Evolutionary conservation across 805 yeast genomes (phyloP), one percentile per base, ranked within the genome.

Genomic region (Isabelozyma pseudorhagii): DNA sequence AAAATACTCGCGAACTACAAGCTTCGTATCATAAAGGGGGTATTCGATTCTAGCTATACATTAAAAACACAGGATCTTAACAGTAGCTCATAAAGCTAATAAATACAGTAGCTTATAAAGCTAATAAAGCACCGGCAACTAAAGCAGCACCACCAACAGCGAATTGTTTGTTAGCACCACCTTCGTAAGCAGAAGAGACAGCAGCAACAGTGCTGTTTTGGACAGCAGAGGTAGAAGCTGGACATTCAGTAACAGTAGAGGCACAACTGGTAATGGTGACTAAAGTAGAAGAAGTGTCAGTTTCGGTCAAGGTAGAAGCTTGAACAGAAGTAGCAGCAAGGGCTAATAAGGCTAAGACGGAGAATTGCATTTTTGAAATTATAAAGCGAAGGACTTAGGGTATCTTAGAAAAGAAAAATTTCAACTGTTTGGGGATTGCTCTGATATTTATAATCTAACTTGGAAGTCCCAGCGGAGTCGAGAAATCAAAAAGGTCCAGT

Each of bases 71-170:
- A 31, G 36, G 3, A 31, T 21, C 25, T 21, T 8, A 34, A 5
- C 8, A 34, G 14, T 5, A 34, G 38, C 14, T n/a, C 14, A 34
- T 34, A 34, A 13, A 34, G 17, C 14, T 38, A 15, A 14, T 14
- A 13, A 38, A 9, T 38, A 11, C 11, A 38, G 18, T n/a, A 38
- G 54, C 59, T 64, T 86, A 85, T 47, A 84, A 76, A 47, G 91
- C 87, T 42, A 85, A 80, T 64, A 73, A 71, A 66, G 77, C 78
- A 71, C 77, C 77, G 46, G 72, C 73, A 64, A 77, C 77, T 64
- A 73, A 68, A 58, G 74, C 77, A 65, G 71, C 77, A 61, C 69
- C 75, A 71, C 77, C 78, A 51, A 68, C 77, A 53, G 74, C 75
- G 57, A 50, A 61, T 60, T 58, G 62, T 17, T 28, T 42, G 54